phyloP scores from a whole-genome alignment of 78 protist genomes.

The Chrysochromulina parva region DNA sequence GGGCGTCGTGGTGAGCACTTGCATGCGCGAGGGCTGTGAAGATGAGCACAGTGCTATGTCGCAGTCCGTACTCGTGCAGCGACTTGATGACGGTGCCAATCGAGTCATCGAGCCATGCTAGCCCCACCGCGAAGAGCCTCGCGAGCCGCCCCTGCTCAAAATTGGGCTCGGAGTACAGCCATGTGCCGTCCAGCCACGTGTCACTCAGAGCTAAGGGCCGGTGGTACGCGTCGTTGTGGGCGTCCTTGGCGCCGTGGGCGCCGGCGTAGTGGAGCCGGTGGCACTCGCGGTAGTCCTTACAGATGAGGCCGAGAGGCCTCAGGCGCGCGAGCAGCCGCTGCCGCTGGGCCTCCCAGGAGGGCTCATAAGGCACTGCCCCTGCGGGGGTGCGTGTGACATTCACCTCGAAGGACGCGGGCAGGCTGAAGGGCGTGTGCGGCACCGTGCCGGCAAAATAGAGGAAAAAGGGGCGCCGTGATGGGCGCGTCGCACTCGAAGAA shows the following conservation, averaged over 20 bases:
- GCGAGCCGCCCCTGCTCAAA: not conserved
- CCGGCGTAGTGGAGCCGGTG: not conserved
- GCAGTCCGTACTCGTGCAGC: too few relatives aligned
- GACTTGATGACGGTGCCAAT: not conserved
- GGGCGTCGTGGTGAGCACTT: too few relatives aligned
- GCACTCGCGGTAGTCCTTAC: not conserved
- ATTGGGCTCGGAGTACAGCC: not conserved
- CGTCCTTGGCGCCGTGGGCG: not conserved
- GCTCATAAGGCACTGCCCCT: not conserved
- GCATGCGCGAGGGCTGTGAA: not conserved
- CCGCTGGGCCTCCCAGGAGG: too few relatives aligned
- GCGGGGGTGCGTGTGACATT: not conserved
- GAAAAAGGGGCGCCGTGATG: not conserved
- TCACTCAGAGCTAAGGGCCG: not conserved
- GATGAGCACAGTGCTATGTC: not conserved
- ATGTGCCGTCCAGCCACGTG: not conserved
- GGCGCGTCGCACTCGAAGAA: too few relatives aligned
- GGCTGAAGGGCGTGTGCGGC: not conserved
- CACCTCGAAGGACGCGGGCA: not conserved
- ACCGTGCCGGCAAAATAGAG: constrained; percentile 6
- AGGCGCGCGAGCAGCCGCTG: too few relatives aligned
- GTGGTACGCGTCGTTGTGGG: not conserved
- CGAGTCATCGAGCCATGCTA: not conserved
- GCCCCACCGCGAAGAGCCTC: not conserved
- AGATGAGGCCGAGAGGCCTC: too few relatives aligned